Evolutionary conservation across 2,329 filamentous ascomycete genomes (phyloP), one percentile per base, ranked within the genome.

Genomic region (Diatrype stigma): DNA sequence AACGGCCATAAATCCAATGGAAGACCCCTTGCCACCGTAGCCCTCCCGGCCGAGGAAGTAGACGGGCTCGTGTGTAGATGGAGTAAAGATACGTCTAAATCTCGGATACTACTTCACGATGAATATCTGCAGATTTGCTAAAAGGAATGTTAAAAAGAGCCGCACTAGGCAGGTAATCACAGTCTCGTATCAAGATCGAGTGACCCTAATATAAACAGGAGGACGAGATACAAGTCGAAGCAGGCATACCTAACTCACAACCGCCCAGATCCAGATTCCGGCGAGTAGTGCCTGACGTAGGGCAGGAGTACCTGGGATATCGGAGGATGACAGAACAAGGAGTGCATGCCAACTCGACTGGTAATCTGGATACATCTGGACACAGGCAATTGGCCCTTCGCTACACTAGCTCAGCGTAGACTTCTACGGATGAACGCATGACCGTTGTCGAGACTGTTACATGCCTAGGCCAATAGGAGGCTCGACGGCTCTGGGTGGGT

Each of bases 401-500:
- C 67, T 65, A 74, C 70, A 68, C 71, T 69, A 71, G 70, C 66
- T 68, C 65, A 69, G 69, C 64, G 65, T 70, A 63, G 66, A 72
- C 67, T 70, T 68, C 66, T 17, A 70, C 73, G 74, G 73, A 72
- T 72, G 70, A 74, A 73, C 71, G 74, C 75, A 77, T 78, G 73
- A 72, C 73, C 70, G 74, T 75, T 73, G 73, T 72, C 65, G 67
- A 71, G 65, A 59, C 64, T 67, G 62, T 59, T 63, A 65, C 60
- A 51, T 54, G 51, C 54, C 59, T 54, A 56, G 59, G 55, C 74
- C 74, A 76, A 76, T 73, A 64, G 63, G 62, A 62, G 60, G 52
- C 59, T 56, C 55, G 56, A 55, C 48, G 35, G 42, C 48, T 54
- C 53, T 49, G 51, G 57, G 56, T 65, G 65, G 65, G 67, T 63